A percentile compares a stretch with the other conserved stretches of the same genome.
These are phyloP conservation scores for Aspergillus ellipticus DNA, from an alignment of 495 filamentous ascomycete genomes.

Conservation along the genomic window DNA sequence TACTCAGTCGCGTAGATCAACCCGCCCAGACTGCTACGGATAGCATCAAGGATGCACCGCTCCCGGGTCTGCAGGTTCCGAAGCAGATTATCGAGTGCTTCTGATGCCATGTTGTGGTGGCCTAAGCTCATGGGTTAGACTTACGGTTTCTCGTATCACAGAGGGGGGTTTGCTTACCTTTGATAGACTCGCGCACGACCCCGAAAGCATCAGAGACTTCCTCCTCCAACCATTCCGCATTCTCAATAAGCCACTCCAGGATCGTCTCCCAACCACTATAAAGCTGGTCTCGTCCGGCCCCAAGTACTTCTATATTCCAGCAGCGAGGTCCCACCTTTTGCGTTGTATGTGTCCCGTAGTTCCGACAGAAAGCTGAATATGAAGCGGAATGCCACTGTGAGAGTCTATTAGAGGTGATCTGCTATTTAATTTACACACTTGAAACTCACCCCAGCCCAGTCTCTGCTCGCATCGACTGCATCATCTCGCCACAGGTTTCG, in stretches of 20 bases:
- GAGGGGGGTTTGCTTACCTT: constrained; percentile 3
- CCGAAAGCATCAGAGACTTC: neutral
- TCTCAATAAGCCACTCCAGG: neutral
- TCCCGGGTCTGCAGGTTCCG: constrained; percentile 8
- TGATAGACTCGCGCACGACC: constrained; percentile 5
- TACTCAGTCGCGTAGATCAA: constrained; percentile 10
- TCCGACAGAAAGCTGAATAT: constrained; percentile 27
- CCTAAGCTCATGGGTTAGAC: constrained; percentile 4
- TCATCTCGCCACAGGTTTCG: constrained; percentile 4
- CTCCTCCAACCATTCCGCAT: neutral
- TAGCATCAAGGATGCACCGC: constrained; percentile 10
- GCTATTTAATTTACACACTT: constrained; percentile 1
- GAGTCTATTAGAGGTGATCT: no score
- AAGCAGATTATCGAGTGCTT: constrained; percentile 12
- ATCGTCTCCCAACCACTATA: constrained; percentile 3
- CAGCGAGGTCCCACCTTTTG: constrained; percentile 6
- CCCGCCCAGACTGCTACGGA: neutral
- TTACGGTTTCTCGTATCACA: no score
- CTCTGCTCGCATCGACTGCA: constrained; percentile 11
- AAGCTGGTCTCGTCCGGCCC: neutral
- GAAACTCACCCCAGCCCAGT: constrained; percentile 22
- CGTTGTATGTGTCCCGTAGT: constrained; percentile 20
- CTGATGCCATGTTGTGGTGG: constrained; percentile 9
- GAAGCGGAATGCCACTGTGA: constrained; percentile 21
- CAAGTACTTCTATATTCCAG: constrained; percentile 26